Conservation (phyloP, 2,329 filamentous ascomycete species). For the Microsporum canis region DNA sequence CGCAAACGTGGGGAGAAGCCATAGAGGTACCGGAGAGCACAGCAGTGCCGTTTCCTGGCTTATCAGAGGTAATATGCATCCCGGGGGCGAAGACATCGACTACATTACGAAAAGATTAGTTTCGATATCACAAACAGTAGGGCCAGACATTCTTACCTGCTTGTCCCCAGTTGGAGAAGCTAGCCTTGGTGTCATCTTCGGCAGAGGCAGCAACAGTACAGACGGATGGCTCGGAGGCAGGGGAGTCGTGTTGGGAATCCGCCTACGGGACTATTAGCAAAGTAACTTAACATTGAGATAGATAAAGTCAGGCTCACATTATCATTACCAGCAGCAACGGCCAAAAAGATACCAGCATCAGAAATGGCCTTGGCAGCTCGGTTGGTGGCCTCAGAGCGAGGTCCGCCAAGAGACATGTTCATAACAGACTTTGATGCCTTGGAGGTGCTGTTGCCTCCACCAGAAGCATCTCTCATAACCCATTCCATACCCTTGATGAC, state of each 20-base stretch:
- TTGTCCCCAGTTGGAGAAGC: constrained; percentile 32
- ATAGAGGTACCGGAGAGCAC: constrained; percentile 28
- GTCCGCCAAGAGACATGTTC: constrained; percentile 29
- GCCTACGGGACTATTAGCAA: neutral
- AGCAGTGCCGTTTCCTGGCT: constrained; percentile 38
- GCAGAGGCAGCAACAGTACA: constrained; percentile 34
- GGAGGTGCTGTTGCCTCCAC: constrained; percentile 19
- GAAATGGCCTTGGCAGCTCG: constrained; percentile 27
- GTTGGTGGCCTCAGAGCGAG: constrained; percentile 29
- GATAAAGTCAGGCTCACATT: constrained; percentile 12
- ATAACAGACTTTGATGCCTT: constrained; percentile 25
- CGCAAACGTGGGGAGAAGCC: constrained; percentile 38
- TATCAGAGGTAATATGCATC: constrained; percentile 40
- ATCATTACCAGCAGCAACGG: constrained; percentile 34
- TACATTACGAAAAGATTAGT: neutral
- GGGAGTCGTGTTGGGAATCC: constrained; percentile 15
- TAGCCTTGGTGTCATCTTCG: constrained; percentile 23
- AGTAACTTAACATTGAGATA: neutral
- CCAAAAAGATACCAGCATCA: constrained; percentile 29
- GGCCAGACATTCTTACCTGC: neutral
- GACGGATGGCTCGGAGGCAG: constrained; percentile 28
- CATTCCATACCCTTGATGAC: constrained; percentile 41
- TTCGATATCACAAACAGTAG: neutral
- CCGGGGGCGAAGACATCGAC: constrained; percentile 50
- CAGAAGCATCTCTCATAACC: constrained; percentile 24